phyloP scores from a whole-genome alignment of 2,329 filamentous ascomycete genomes.

The Fusarium pininemorale region DNA sequence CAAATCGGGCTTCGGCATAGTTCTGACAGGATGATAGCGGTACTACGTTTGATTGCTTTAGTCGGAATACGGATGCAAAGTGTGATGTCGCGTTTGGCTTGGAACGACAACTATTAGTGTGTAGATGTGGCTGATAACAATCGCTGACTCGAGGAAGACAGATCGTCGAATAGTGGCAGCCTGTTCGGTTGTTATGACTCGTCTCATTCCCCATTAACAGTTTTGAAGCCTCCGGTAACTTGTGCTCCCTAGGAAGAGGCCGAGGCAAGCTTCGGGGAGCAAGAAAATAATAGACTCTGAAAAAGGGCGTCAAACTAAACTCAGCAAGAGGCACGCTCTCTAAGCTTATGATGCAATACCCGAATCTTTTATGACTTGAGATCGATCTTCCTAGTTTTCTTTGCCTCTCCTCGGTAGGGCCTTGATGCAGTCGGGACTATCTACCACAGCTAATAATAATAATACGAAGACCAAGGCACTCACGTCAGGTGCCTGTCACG shows the following conservation, averaged over 20 bases:
- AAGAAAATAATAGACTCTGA: not conserved
- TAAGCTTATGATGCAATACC: too few species aligned
- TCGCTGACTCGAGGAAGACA: not conserved
- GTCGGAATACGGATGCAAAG: not conserved
- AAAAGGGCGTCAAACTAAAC: not conserved
- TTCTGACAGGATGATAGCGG: not conserved
- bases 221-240: not conserved
- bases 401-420: too few species aligned
- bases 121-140: not conserved
- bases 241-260: not conserved
- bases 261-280: not conserved
- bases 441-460: too few species aligned
- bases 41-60: too few species aligned
- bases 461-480: too few species aligned
- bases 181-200: not conserved
- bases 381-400: too few species aligned
- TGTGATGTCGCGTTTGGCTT: not conserved
- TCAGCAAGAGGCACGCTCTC: not conserved
- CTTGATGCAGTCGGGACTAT: rapidly evolving
- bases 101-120: not conserved
- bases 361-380: too few species aligned
- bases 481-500: too few species aligned
- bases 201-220: not conserved
- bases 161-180: not conserved
- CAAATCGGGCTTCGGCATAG: not conserved